These are phyloP conservation scores for Lepidium aucheri DNA, from an alignment of 345 rosid species.

Conservation along the genomic window DNA sequence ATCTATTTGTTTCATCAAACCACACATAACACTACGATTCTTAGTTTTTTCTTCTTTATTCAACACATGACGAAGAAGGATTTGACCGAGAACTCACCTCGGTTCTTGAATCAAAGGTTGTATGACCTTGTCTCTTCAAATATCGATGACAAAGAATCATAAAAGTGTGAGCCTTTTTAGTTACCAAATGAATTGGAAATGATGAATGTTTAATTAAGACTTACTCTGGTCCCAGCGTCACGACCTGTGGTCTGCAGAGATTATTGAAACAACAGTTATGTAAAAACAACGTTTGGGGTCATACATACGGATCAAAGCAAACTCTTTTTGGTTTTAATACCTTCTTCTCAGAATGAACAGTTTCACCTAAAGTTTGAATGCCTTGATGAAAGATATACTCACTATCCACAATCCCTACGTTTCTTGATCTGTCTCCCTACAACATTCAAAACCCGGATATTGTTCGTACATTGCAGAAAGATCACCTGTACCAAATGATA, in stretches of 20 bases:
- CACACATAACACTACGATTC: background rate
- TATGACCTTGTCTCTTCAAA: slow-evolving; percentile 33
- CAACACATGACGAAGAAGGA: background rate
- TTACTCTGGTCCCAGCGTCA: slow-evolving; percentile 9
- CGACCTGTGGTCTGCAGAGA: background rate
- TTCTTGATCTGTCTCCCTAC: slow-evolving; percentile 87
- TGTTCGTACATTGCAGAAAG: background rate
- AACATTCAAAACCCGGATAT: background rate
- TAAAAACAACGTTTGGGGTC: background rate
- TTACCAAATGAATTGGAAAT: background rate
- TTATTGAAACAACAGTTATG: background rate
- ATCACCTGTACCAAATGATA: background rate
- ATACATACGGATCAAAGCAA: background rate
- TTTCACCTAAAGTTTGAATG: slow-evolving; percentile 82
- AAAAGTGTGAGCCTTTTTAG: background rate
- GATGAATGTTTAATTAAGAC: background rate
- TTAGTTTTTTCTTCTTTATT: background rate
- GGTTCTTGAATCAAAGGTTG: slow-evolving; percentile 38
- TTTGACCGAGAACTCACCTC: slow-evolving; percentile 43
- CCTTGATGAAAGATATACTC: slow-evolving; percentile 86
- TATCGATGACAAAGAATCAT: background rate
- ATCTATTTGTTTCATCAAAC: slow-evolving; percentile 42
- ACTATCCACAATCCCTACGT: slow-evolving; percentile 80
- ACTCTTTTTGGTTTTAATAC: slow-evolving; percentile 11
- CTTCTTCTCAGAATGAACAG: slow-evolving; percentile 39